These are phyloP conservation scores for Boletus insuetus DNA, from an alignment of 768 basidiomycete genomes.

Conservation along the genomic window DNA sequence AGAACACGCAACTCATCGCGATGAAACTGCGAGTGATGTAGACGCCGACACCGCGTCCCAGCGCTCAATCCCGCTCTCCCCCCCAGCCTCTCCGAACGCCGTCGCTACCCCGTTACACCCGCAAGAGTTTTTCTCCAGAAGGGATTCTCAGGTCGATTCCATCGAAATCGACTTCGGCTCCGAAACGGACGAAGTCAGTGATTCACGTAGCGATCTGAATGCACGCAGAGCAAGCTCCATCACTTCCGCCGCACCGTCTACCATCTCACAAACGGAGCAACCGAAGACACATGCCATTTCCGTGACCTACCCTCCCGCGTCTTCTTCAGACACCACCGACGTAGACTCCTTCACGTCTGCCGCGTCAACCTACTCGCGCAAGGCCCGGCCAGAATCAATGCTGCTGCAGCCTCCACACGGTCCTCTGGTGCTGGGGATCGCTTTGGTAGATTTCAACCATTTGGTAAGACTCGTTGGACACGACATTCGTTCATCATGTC, in stretches of 20 bases:
- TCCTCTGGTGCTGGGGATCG: conserved; percentile 79
- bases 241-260: conserved; percentile 50
- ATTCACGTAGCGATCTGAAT: conserved; percentile 38
- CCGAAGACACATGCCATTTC: conserved; percentile 33
- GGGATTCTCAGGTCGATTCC: conserved; percentile 45
- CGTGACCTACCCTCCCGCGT: conserved; percentile 61
- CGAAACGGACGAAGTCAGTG: conserved; percentile 51
- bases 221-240: conserved; percentile 44
- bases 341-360: conserved; percentile 60
- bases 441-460: conserved; percentile 95
- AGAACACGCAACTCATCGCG: conserved; percentile 8
- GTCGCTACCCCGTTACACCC: conserved; percentile 17
- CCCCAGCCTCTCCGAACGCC: conserved; percentile 50
- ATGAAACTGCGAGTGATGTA: conserved; percentile 44
- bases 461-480: conserved; percentile 49
- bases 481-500: conserved; percentile 10
- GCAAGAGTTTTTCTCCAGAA: conserved; percentile 35
- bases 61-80: conserved; percentile 71
- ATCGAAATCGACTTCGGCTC: conserved; percentile 54
- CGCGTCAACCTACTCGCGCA: conserved; percentile 53
- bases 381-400: conserved; percentile 78
- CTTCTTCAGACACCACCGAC: conserved; percentile 43
- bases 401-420: conserved; percentile 54
- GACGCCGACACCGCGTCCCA: conserved; percentile 80
- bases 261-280: conserved; percentile 34